Percentiles rank a stretch among this genome's conserved stretches.
These are phyloP conservation scores for Corchorus capsularis DNA, from an alignment of 345 rosid genomes.

Conservation along the genomic window DNA sequence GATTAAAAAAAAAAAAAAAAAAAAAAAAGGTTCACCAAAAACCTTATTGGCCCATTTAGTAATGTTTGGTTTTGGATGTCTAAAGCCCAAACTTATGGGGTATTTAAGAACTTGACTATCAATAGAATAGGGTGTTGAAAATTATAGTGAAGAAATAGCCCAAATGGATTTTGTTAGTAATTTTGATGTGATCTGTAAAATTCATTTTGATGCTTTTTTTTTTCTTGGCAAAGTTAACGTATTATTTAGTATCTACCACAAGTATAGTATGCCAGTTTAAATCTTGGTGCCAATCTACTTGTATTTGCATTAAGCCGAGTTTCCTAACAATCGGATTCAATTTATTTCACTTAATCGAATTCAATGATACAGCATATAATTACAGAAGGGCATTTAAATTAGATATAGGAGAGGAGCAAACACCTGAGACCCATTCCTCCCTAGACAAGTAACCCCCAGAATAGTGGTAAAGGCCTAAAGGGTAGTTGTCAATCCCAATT, in stretches of 20 bases:
- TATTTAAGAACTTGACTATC: conserved; percentile 32
- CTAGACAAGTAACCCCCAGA: background rate
- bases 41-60: background rate
- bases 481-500: conserved; percentile 15
- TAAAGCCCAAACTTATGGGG: conserved; percentile 6
- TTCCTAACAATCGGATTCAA: background rate
- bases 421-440: background rate
- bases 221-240: too few species aligned
- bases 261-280: background rate
- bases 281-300: background rate
- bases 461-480: background rate
- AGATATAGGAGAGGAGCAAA: background rate
- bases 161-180: conserved; percentile 45
- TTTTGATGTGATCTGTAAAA: conserved; percentile 22
- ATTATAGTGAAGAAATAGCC: conserved; percentile 41
- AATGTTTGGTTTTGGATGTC: background rate
- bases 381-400: conserved; percentile 13
- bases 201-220: too few species aligned
- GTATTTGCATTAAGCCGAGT: background rate
- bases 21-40: too few species aligned
- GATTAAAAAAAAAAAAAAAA: too few species aligned
- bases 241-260: too few species aligned
- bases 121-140: conserved; percentile 50
- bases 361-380: conserved; percentile 23
- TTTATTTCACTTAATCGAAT: conserved; percentile 15